Evolutionary conservation across 306 rosid species (phyloP).

Genomic region (Cyamopsis tetragonoloba): DNA sequence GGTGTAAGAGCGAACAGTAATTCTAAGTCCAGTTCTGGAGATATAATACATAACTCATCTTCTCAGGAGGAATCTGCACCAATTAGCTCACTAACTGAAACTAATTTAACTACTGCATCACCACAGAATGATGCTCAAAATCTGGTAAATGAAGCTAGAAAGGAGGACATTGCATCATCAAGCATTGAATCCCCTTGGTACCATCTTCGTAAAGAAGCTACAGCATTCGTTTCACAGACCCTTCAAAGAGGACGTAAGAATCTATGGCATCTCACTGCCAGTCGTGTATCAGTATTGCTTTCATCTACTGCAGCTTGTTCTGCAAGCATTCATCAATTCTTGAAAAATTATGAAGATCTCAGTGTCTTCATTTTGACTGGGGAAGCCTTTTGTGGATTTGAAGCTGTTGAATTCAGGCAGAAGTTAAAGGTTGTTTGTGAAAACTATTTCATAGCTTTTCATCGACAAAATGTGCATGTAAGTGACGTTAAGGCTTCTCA

Average conservation of each 20-base stretch:
- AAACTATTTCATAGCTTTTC: constrained; percentile 83
- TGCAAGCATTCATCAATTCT: constrained; percentile 89
- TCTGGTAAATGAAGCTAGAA: constrained; percentile 43
- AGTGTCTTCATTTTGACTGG: constrained; percentile 85
- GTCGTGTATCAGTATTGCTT: constrained; percentile 92
- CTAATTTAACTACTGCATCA: constrained; percentile 30
- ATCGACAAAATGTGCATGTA: constrained; percentile 89
- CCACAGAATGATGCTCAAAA: constrained; percentile 27
- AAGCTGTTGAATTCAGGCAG: constrained; percentile 96
- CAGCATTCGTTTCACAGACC: constrained; percentile 75
- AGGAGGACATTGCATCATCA: constrained; percentile 54
- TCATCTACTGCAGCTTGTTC: constrained; percentile 82
- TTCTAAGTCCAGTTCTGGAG: constrained; percentile 39
- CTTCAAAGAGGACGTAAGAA: constrained; percentile 90
- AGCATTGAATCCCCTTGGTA: constrained; percentile 95
- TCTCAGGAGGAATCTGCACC: constrained; percentile 43
- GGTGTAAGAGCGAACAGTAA: constrained; percentile 35
- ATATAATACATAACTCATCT: constrained; percentile 40
- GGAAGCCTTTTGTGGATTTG: constrained; percentile 95
- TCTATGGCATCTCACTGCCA: constrained; percentile 94
- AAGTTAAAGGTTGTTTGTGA: constrained; percentile 92
- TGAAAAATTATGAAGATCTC: constrained; percentile 95
- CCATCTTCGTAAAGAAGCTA: constrained; percentile 87
- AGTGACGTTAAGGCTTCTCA: constrained; percentile 43
- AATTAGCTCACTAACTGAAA: constrained; percentile 41